Percentiles rank a stretch among this genome's conserved stretches.
phyloP scores from a whole-genome alignment of 192 early-diverging fungal species.

The Rhizophlyctis rosea region DNA sequence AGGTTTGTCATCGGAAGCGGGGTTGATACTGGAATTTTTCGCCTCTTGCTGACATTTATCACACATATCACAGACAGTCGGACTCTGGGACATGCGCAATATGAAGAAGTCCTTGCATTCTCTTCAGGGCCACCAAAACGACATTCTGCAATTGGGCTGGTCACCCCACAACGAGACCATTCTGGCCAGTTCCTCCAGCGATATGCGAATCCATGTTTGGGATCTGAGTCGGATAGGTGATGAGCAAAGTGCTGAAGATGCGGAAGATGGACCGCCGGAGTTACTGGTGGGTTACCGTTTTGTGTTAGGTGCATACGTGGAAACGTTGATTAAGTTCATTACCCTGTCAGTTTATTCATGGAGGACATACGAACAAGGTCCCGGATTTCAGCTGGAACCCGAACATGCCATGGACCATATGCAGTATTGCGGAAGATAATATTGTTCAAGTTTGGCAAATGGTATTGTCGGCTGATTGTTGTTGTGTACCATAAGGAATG shows the following conservation, averaged over 20 bases:
- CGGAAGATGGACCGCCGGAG: conserved; percentile 97
- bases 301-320: too few relatives aligned
- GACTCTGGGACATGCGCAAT: conserved; percentile 95
- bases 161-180: conserved; percentile 89
- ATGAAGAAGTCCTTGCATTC: conserved; percentile 79
- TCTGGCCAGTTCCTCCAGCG: conserved; percentile 84
- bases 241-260: conserved; percentile 91
- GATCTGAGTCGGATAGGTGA: conserved; percentile 91
- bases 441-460: conserved; percentile 99
- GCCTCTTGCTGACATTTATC: background rate
- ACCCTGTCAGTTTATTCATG: conserved; percentile 97
- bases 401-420: conserved; percentile 90
- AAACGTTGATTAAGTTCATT: too few relatives aligned
- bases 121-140: conserved; percentile 85
- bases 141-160: conserved; percentile 91
- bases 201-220: conserved; percentile 92
- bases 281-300: conserved; percentile 81
- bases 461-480: conserved; percentile 43
- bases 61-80: conserved; percentile 61
- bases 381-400: conserved; percentile 95
- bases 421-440: conserved; percentile 94
- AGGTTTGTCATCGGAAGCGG: conserved; percentile 42
- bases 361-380: conserved; percentile 96
- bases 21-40: conserved; percentile 1
- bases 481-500: background rate